Base-by-base conservation (phyloP, 345 rosid genomes). In the Eucalyptus brandiana region DNA sequence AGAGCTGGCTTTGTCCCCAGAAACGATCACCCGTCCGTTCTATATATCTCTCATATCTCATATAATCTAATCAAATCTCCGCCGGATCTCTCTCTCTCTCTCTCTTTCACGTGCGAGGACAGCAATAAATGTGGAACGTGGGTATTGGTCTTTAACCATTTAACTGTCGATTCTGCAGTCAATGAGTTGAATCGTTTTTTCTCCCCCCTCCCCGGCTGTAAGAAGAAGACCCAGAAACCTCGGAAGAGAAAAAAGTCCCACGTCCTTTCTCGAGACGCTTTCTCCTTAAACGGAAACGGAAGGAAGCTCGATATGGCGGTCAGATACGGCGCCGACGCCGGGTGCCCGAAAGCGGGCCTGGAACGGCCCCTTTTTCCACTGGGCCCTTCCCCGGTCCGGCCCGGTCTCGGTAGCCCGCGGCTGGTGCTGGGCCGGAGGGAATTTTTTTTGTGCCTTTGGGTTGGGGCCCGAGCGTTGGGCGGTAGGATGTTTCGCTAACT, bases 401-500 rank as follows among this genome's bases (percentile, higher is more conserved):
- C 80, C 12, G 80, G 80, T 32, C 21, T 0, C 12, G 12, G 80
- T 26, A 14, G 80, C 21, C 80, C 24, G 44, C 12, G 14, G 18
- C 18, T 16, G 1, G 44, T 5, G 44, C 44, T 40, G 42, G 81
- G 83, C 83, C 42, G 45, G 23, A 10, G 7, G 28, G 45, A 37
- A 9, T 40, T 14, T 19, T 48, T 19, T 23, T 18, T 6, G 24
- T 5, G 8, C 81, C 81, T 72, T 72, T 34, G 11, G 62, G 62
- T 56, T 56, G 44, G 23, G 81, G 69, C 69, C 34, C 18, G 17
- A 37, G 45, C 26, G 4, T 37, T 3, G 45, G 24, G 8, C 23
- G 1, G 72, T 18, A 18, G 80, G 80, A 69, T 0, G 24, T 34
- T 69, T 34, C 21, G 80, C 44, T 2, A 34, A 0, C 2, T 2